A percentile compares a stretch with the other conserved stretches of the same genome.
These are phyloP conservation scores for Diaporthe capsici DNA, from an alignment of 2,329 filamentous ascomycete genomes.

Conservation along the genomic window DNA sequence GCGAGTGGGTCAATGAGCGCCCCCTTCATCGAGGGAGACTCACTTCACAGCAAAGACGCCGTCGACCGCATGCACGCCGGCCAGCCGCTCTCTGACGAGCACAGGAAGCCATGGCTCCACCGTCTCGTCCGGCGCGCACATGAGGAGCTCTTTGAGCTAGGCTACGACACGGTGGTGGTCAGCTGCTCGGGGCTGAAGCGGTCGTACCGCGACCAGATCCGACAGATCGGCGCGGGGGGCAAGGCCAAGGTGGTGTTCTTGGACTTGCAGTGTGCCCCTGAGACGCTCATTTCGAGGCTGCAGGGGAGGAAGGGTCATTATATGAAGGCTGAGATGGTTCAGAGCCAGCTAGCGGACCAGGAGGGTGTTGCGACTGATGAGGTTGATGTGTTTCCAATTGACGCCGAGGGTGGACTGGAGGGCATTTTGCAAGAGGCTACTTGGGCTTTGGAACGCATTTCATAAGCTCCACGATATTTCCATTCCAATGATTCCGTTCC, in stretches of 20 bases:
- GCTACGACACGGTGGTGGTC: conserved; percentile 49
- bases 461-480: not conserved
- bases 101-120: conserved; percentile 51
- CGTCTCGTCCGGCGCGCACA: conserved; percentile 46
- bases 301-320: conserved; percentile 51
- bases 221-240: conserved; percentile 40
- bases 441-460: not conserved
- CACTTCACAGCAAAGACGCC: conserved; percentile 52
- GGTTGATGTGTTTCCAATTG: conserved; percentile 52
- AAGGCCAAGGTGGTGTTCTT: conserved; percentile 50
- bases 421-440: not conserved
- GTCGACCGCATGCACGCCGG: conserved; percentile 45
- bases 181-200: conserved; percentile 57
- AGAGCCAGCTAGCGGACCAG: conserved; percentile 51
- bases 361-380: conserved; percentile 50
- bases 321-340: conserved; percentile 54
- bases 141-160: conserved; percentile 48
- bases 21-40: conserved; percentile 57
- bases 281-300: conserved; percentile 49
- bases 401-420: not conserved
- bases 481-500: not conserved
- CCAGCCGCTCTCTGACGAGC: conserved; percentile 51
- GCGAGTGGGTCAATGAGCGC: not conserved
- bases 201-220: conserved; percentile 52
- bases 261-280: conserved; percentile 51